Conservation (phyloP, 768 basidiomycete genomes). For the Amanita thiersii region DNA sequence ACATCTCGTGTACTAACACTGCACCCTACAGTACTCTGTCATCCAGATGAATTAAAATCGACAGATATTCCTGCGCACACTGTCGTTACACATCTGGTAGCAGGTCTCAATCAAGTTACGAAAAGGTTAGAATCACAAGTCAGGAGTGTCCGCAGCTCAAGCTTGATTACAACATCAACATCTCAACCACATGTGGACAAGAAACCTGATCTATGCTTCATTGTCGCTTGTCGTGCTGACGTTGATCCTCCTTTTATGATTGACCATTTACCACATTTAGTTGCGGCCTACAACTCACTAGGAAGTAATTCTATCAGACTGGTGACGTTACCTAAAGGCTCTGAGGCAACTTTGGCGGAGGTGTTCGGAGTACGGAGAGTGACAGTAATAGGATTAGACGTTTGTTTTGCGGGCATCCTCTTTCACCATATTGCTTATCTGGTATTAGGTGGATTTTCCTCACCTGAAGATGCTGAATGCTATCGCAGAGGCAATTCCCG, state of each 20-base stretch:
- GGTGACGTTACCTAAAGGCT: constrained; percentile 57
- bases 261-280: constrained; percentile 68
- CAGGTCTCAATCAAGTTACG: constrained; percentile 81
- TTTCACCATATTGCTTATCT: constrained; percentile 11
- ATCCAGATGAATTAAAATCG: too few relatives aligned
- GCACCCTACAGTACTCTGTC: too few relatives aligned
- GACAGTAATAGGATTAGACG: constrained; percentile 61
- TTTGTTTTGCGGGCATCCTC: constrained; percentile 29
- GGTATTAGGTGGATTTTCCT: constrained; percentile 30
- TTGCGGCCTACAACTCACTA: constrained; percentile 66
- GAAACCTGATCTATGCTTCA: constrained; percentile 24
- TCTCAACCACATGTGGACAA: constrained; percentile 11
- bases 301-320: constrained; percentile 36
- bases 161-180: constrained; percentile 15
- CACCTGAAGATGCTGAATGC: constrained; percentile 24
- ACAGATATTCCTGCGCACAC: constrained; percentile 20
- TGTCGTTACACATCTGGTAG: constrained; percentile 38
- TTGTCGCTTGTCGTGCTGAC: constrained; percentile 72
- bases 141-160: constrained; percentile 19
- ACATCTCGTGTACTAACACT: background rate
- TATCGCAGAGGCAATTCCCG: constrained; percentile 42
- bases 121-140: constrained; percentile 59
- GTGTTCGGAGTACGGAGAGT: constrained; percentile 59
- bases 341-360: constrained; percentile 53
- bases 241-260: constrained; percentile 66